These are phyloP conservation scores for Ailanthus altissimus DNA, from an alignment of 345 rosid genomes.

Conservation along the genomic window DNA sequence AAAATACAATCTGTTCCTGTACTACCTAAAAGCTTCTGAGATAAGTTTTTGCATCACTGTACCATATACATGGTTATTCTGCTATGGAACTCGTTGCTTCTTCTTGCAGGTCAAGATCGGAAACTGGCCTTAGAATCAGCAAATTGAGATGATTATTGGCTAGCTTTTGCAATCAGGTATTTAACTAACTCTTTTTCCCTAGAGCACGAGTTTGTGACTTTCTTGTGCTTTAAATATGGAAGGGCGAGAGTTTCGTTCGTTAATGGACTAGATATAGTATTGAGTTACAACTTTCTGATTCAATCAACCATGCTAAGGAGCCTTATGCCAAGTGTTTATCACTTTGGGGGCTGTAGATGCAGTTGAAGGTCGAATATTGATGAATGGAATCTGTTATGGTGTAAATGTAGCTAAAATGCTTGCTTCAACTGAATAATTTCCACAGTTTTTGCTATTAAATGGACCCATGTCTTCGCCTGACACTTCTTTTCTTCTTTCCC, in stretches of 20 bases:
- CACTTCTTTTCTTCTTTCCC: neutral
- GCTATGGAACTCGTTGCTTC: neutral
- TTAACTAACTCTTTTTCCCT: neutral
- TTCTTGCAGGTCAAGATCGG: slow-evolving; percentile 31
- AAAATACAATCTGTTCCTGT: neutral
- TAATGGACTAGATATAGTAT: neutral
- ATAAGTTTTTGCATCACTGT: neutral
- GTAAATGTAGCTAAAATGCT: neutral
- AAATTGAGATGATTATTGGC: neutral
- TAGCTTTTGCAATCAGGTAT: slow-evolving; percentile 22
- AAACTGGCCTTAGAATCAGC: slow-evolving; percentile 25
- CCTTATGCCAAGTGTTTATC: neutral
- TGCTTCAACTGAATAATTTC: neutral
- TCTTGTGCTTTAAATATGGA: neutral
- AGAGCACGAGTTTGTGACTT: neutral
- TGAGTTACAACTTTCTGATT: neutral
- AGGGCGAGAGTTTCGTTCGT: neutral
- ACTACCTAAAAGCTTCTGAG: neutral
- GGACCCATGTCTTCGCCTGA: slow-evolving; percentile 1
- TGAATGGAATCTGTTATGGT: neutral
- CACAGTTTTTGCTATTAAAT: neutral
- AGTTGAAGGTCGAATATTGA: neutral
- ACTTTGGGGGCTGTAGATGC: neutral
- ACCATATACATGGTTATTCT: neutral
- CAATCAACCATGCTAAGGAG: neutral